Percentiles rank a stretch among this genome's conserved stretches.
Conservation (phyloP, 495 filamentous ascomycete species). For the Neurospora sp. region DNA sequence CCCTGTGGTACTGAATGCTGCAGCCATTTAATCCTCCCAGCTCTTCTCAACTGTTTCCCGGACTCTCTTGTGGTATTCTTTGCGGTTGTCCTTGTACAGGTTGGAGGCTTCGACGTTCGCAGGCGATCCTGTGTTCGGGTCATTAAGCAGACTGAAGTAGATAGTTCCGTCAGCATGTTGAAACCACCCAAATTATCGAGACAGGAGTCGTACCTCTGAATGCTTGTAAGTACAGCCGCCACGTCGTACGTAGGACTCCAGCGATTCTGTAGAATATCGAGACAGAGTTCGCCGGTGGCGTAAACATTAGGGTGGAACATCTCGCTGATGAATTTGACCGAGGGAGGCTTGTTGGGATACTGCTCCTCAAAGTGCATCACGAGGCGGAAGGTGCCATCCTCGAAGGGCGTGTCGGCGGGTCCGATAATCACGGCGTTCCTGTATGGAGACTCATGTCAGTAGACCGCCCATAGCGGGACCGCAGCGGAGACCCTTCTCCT, state of each 20-base stretch:
- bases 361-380: slow-evolving; percentile 99
- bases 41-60: slow-evolving; percentile 97
- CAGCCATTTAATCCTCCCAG: slow-evolving; percentile 68
- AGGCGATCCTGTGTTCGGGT: slow-evolving; percentile 93
- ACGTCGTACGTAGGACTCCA: slow-evolving; percentile 99
- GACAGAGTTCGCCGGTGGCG: slow-evolving; percentile 87
- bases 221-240: slow-evolving; percentile 90
- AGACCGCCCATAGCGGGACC: neutral
- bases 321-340: slow-evolving; percentile 94
- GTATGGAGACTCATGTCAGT: slow-evolving; percentile 9
- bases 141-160: slow-evolving; percentile 72
- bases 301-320: slow-evolving; percentile 99
- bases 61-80: slow-evolving; percentile 92
- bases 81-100: slow-evolving; percentile 94
- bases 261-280: slow-evolving; percentile 95
- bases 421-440: slow-evolving; percentile 99
- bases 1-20: neutral
- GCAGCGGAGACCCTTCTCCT: slow-evolving; percentile 7
- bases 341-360: slow-evolving; percentile 95
- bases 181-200: neutral
- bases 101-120: slow-evolving; percentile 98
- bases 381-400: slow-evolving; percentile 93
- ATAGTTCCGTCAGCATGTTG: slow-evolving; percentile 10
- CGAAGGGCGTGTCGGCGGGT: slow-evolving; percentile 93
- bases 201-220: slow-evolving; percentile 64